Evolutionary conservation across 345 rosid species (phyloP).

Genomic region (Cardiospermum halicacabum): DNA sequence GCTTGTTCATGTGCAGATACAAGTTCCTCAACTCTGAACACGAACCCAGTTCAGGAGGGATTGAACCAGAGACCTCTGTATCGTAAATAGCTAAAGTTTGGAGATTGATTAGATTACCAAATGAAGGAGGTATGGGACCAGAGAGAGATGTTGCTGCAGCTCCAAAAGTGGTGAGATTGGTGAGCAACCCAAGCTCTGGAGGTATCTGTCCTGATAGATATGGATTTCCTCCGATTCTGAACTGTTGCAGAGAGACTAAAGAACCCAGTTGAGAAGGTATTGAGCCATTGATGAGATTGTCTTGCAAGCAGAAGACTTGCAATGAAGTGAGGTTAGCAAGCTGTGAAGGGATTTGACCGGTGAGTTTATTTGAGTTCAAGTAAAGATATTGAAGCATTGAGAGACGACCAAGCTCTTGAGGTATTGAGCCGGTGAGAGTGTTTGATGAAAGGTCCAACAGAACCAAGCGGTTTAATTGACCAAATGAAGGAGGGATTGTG

Average conservation of each 20-base stretch:
- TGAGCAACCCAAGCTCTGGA: conserved; percentile 59
- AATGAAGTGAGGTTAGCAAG: conserved; percentile 60
- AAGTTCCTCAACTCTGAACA: conserved; percentile 78
- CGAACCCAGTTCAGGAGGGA: conserved; percentile 75
- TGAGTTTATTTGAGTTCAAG: conserved; percentile 69
- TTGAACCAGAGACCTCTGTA: conserved; percentile 66
- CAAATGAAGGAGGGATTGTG: conserved; percentile 71
- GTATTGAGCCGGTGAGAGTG: conserved; percentile 73
- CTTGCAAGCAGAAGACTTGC: conserved; percentile 83
- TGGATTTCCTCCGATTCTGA: conserved; percentile 88
- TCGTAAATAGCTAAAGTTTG: conserved; percentile 89
- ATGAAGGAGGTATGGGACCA: conserved; percentile 71
- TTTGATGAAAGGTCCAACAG: conserved; percentile 92
- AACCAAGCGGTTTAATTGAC: conserved; percentile 57
- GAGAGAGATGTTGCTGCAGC: conserved; percentile 89
- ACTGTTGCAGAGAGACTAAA: conserved; percentile 66
- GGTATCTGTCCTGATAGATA: conserved; percentile 76
- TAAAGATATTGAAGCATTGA: conserved; percentile 79
- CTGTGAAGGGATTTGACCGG: conserved; percentile 62
- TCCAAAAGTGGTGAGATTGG: conserved; percentile 83
- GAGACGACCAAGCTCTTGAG: conserved; percentile 66
- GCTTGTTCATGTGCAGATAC: conserved; percentile 94
- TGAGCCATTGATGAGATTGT: conserved; percentile 77
- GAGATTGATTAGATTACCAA: conserved; percentile 77
- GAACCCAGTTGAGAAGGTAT: conserved; percentile 81